Conservation (phyloP, 306 rosid species). For the Sindora glabra region DNA sequence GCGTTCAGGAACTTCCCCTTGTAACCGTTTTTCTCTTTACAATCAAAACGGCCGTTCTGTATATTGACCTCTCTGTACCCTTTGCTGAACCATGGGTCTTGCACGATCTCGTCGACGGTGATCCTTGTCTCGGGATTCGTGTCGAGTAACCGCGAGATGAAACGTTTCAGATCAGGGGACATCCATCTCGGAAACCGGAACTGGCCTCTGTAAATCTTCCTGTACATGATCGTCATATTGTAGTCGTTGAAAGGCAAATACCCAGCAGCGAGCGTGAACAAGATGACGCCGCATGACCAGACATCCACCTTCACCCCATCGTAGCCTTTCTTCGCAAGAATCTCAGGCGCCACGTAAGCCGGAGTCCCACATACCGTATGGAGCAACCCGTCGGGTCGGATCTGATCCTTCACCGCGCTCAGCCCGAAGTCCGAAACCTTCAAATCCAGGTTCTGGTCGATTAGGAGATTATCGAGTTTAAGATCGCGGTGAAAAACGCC, state of each 20-base stretch:
- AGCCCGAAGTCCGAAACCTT: constrained; percentile 78
- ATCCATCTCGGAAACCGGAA: constrained; percentile 59
- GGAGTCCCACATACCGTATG: constrained; percentile 88
- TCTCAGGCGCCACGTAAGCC: constrained; percentile 83
- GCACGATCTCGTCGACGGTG: constrained; percentile 41
- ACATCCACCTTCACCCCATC: constrained; percentile 69
- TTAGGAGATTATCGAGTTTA: constrained; percentile 71
- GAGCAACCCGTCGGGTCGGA: constrained; percentile 57
- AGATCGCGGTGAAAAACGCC: constrained; percentile 84
- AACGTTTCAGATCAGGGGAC: constrained; percentile 23
- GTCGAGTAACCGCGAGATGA: constrained; percentile 54
- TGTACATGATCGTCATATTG: constrained; percentile 39
- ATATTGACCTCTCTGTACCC: constrained; percentile 35
- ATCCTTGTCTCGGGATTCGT: constrained; percentile 55
- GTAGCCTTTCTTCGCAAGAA: constrained; percentile 63
- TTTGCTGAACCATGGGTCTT: constrained; percentile 57
- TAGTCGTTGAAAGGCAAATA: constrained; percentile 72
- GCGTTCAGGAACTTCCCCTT: constrained; percentile 41
- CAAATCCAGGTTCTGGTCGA: constrained; percentile 53
- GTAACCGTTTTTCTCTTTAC: no score
- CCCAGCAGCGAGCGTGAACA: constrained; percentile 42
- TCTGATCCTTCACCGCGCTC: constrained; percentile 47
- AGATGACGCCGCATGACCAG: constrained; percentile 79
- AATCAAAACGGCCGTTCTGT: no score
- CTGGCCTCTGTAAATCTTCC: constrained; percentile 71